A percentile compares a stretch with the other conserved stretches of the same genome.
phyloP scores from a whole-genome alignment of 2,329 filamentous ascomycete genomes.

The Colletotrichum eremochloae region DNA sequence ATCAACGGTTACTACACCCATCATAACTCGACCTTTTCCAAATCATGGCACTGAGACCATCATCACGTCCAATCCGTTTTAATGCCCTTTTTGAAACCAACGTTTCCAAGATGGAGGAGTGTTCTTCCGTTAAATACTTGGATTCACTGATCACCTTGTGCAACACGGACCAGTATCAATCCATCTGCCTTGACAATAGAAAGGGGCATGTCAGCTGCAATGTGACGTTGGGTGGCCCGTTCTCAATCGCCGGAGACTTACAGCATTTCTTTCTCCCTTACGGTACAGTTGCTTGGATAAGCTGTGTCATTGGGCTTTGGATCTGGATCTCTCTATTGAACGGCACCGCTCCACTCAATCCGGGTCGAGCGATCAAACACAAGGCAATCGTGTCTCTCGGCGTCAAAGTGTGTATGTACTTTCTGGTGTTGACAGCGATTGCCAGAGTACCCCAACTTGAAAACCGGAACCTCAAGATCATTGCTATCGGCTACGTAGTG shows the following conservation, averaged over 20 bases:
- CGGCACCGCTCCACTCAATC: neutral
- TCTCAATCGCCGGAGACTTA: neutral
- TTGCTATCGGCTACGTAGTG: neutral
- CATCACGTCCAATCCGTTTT: neutral
- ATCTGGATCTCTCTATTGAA: constrained; percentile 1
- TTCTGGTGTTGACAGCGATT: neutral
- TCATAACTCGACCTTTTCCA: too few species aligned
- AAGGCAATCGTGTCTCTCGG: neutral
- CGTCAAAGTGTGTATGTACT: neutral
- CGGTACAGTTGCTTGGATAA: neutral
- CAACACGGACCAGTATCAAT: neutral
- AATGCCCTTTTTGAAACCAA: too few species aligned
- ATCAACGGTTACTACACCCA: too few species aligned
- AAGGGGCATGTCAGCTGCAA: constrained; percentile 9
- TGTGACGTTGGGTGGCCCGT: neutral
- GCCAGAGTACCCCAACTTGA: neutral
- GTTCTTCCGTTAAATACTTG: neutral
- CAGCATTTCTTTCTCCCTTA: constrained; percentile 6
- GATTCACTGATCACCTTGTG: neutral
- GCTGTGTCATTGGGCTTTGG: neutral
- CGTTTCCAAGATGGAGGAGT: neutral
- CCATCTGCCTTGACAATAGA: neutral
- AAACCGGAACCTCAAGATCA: neutral
- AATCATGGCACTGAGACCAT: too few species aligned
- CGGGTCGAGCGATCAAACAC: constrained; percentile 3